These are phyloP conservation scores for Eucalyptus viminalis DNA, from an alignment of 345 rosid species.

Conservation along the genomic window DNA sequence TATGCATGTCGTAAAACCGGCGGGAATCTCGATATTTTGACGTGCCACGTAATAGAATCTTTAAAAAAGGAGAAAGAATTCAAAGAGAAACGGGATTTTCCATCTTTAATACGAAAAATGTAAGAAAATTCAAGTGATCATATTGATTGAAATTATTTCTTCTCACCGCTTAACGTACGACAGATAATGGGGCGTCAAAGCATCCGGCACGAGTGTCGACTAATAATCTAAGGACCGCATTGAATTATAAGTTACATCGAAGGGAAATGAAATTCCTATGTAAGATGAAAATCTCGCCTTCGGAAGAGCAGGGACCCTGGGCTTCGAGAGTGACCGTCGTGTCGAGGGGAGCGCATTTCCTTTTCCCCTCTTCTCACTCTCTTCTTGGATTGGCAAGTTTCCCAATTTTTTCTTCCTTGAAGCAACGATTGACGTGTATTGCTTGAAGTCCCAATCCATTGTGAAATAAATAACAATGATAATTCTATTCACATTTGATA, in stretches of 20 bases:
- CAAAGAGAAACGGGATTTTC: not conserved
- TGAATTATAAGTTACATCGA: not conserved
- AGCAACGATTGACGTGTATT: not conserved
- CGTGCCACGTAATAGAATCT: not conserved
- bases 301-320: not conserved
- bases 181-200: not conserved
- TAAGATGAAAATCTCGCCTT: not conserved
- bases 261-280: not conserved
- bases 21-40: not conserved
- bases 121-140: not conserved
- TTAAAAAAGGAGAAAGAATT: not conserved
- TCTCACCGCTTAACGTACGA: not conserved
- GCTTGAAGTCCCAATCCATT: not conserved
- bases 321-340: not conserved
- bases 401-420: not conserved
- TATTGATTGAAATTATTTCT: not conserved
- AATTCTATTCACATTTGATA: not conserved
- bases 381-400: not conserved
- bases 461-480: not conserved
- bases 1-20: rapidly evolving
- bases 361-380: not conserved
- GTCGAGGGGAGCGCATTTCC: not conserved
- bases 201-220: not conserved
- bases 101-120: not conserved
- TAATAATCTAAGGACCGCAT: not conserved